Evolutionary conservation across 306 rosid genomes (phyloP).

Genomic region (Acmispon strigosus): DNA sequence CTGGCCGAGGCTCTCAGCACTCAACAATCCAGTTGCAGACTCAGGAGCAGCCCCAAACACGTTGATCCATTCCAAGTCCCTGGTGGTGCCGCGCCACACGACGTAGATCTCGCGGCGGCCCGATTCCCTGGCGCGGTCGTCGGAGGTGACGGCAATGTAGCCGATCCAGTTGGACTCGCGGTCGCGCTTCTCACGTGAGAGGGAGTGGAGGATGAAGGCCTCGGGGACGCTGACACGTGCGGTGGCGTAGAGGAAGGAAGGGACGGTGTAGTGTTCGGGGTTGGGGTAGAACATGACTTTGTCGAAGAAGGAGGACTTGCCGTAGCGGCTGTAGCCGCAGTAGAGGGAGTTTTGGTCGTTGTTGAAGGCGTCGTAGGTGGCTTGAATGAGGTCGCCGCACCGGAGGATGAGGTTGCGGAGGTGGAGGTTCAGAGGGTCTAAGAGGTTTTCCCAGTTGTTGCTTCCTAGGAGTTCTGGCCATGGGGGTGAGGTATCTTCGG

Average conservation of each 20-base stretch:
- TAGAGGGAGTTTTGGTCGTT: conserved; percentile 53
- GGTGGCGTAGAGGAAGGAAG: conserved; percentile 59
- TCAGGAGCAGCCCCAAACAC: conserved; percentile 30
- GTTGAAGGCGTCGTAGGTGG: conserved; percentile 72
- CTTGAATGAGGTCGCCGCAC: conserved; percentile 59
- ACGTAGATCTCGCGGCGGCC: conserved; percentile 64
- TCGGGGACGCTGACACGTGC: conserved; percentile 47
- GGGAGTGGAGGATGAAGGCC: conserved; percentile 45
- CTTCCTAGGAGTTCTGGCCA: conserved; percentile 49
- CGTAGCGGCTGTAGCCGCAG: conserved; percentile 64
- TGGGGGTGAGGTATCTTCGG: conserved; percentile 2
- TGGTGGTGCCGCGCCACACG: conserved; percentile 61
- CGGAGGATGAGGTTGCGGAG: conserved; percentile 61
- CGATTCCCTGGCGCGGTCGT: not conserved
- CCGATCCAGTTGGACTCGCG: conserved; percentile 80
- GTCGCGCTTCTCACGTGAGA: conserved; percentile 60
- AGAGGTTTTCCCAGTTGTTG: conserved; percentile 43
- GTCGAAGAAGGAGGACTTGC: conserved; percentile 45
- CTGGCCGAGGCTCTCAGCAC: not conserved
- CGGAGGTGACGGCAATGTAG: conserved; percentile 51
- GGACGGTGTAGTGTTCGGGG: conserved; percentile 32
- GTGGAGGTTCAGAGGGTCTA: conserved; percentile 44
- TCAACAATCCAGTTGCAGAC: conserved; percentile 18
- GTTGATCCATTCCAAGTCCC: conserved; percentile 49
- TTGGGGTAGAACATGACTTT: conserved; percentile 40